Base-by-base conservation (phyloP, 2,329 filamentous ascomycete species). In the Colletotrichum euphorbiae region DNA sequence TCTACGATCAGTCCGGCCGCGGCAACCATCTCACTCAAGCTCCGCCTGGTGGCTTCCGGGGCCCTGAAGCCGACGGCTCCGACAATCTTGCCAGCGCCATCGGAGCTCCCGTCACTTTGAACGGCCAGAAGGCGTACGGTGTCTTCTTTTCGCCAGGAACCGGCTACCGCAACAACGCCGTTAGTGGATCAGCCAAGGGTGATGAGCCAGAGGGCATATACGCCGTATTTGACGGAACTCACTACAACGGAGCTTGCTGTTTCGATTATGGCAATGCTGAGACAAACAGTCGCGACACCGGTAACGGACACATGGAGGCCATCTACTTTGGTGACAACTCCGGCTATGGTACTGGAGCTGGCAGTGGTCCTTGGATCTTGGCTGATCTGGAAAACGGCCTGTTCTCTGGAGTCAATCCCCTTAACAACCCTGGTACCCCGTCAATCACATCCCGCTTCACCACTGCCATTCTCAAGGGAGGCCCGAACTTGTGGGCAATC, bases 371-470 rank as follows among this genome's bases (percentile, higher is more conserved):
- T 0, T 91, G 89, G 89, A 75, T 91, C 71, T 90, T 91, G 88
- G 89, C 88, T 0, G 89, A 91, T 76, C 82, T 91, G 0, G 89
- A 91, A 74, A 90, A 91, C 69, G 87, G 87, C 3, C 78, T 91
- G 2, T 91, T 90, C 78, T 89, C 88, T 0, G 89, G 88, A 13
- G 9, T 59, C 1, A 81, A 75, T 66, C 28, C 80, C 2, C 74
- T 73, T 1, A 75, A 83, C 60, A 90, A 90, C 74, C 55, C 81
- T 1, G 82, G 65, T 1, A 81, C 89, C 71, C 86, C 86, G 6
- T 82, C 85, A 0, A 79, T 90, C 65, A 79, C 80, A 1, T 77
- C 79, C 67, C 84, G 88, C 0, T 91, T 91, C 74, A 69, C 89
- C 57, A 90, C 84, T 4, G 80, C 87, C 0, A 73, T 83, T 2